Percentiles rank a stretch among this genome's conserved stretches.
Evolutionary conservation across 2,329 filamentous ascomycete genomes (phyloP).

Genomic region (Aspergillus oerlinghausenensis): DNA sequence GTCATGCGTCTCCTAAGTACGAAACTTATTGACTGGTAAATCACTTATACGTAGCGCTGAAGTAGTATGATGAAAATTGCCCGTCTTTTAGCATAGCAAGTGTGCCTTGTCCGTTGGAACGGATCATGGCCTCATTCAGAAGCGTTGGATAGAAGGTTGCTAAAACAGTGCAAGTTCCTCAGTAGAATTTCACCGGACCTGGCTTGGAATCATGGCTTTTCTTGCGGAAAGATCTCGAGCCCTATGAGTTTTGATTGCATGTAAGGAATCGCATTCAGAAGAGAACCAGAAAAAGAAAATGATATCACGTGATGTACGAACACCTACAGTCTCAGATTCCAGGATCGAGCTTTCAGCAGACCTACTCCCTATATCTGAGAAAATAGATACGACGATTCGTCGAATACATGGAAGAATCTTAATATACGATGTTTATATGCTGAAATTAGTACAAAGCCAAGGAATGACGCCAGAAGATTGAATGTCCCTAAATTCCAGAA

Average conservation of each 20-base stretch:
- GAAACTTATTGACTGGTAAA: background rate
- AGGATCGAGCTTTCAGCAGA: background rate
- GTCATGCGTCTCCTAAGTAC: background rate
- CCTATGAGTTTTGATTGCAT: background rate
- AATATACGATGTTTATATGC: background rate
- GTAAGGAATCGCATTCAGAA: background rate
- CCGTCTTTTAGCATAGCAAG: background rate
- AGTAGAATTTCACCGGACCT: background rate
- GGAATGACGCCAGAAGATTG: conserved; percentile 15
- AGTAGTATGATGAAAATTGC: background rate
- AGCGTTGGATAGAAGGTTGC: background rate
- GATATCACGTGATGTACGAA: conserved; percentile 8
- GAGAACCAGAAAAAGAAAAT: conserved; percentile 4
- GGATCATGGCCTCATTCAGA: background rate
- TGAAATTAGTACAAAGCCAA: conserved; percentile 1
- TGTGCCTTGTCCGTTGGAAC: no score
- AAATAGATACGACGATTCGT: background rate
- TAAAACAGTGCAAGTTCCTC: background rate
- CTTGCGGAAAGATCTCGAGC: background rate
- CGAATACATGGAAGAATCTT: background rate
- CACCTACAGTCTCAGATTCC: background rate
- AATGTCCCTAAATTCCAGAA: conserved; percentile 14
- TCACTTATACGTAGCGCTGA: background rate
- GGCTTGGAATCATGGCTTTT: background rate
- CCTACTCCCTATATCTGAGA: background rate